Conservation (phyloP, 2,329 filamentous ascomycete species). For the Elsinoe perseae region DNA sequence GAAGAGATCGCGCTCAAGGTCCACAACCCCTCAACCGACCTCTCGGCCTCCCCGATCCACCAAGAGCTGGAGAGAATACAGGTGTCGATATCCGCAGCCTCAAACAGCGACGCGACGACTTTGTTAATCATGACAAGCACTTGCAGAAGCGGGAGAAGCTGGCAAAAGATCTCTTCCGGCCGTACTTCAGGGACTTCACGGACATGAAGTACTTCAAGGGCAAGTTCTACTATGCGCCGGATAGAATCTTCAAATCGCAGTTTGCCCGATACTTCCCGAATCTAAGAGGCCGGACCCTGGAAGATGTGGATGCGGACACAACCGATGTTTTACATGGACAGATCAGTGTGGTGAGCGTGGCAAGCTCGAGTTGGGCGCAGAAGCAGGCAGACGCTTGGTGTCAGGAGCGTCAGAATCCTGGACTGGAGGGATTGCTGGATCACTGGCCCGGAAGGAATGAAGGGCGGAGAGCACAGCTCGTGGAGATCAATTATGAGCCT, state of each 20-base stretch:
- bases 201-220: conserved; percentile 76
- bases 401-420: conserved; percentile 57
- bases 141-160: conserved; percentile 66
- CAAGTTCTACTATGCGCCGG: conserved; percentile 83
- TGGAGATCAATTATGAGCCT: conserved; percentile 85
- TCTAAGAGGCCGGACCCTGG: conserved; percentile 69
- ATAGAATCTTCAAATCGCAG: conserved; percentile 74
- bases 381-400: conserved; percentile 68
- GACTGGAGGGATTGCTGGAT: conserved; percentile 54
- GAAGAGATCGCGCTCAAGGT: conserved; percentile 37
- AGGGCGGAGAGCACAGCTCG: conserved; percentile 57
- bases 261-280: conserved; percentile 90
- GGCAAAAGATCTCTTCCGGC: conserved; percentile 67
- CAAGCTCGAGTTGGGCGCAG: conserved; percentile 79
- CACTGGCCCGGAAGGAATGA: conserved; percentile 25
- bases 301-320: conserved; percentile 63
- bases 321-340: conserved; percentile 66
- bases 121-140: conserved; percentile 79
- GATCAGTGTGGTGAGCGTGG: conserved; percentile 71
- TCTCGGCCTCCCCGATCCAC: conserved; percentile 71
- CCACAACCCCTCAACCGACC: conserved; percentile 57
- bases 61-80: conserved; percentile 70
- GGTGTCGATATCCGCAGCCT: conserved; percentile 63
- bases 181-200: conserved; percentile 93
- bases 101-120: conserved; percentile 65